phyloP scores from a whole-genome alignment of 2,329 filamentous ascomycete genomes.

The Botrytis sinoallii region DNA sequence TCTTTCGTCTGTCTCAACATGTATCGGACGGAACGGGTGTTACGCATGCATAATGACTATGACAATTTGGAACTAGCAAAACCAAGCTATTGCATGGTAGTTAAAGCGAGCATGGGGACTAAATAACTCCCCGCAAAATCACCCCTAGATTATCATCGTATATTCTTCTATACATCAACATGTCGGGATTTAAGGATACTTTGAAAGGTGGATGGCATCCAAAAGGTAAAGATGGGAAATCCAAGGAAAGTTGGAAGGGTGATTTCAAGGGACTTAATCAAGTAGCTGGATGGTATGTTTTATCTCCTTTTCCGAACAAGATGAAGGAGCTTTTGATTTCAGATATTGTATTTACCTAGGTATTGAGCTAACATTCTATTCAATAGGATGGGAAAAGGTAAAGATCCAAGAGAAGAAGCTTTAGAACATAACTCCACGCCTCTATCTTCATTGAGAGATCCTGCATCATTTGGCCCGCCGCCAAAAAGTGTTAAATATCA shows the following conservation, averaged over 20 bases:
- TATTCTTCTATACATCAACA: not conserved
- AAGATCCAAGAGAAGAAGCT: slow-evolving; percentile 29
- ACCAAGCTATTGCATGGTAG: slow-evolving; percentile 10
- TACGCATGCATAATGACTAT: not conserved
- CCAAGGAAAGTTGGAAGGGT: slow-evolving; percentile 50
- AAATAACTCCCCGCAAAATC: slow-evolving; percentile 10
- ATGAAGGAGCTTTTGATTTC: not conserved
- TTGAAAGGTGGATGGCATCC: slow-evolving; percentile 54
- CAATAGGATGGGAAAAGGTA: slow-evolving; percentile 36
- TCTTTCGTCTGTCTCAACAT: not conserved
- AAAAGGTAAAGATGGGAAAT: slow-evolving; percentile 48
- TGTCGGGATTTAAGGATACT: slow-evolving; percentile 43
- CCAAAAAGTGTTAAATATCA: slow-evolving; percentile 50
- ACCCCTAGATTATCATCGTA: not conserved
- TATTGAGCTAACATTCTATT: not conserved
- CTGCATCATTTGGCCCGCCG: slow-evolving; percentile 62
- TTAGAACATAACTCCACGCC: slow-evolving; percentile 43
- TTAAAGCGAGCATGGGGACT: not conserved
- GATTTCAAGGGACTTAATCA: slow-evolving; percentile 40
- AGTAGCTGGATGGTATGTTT: slow-evolving; percentile 35
- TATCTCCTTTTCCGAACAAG: not conserved
- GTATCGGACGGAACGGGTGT: not conserved
- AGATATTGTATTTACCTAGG: not conserved
- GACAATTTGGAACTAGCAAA: slow-evolving; percentile 4
- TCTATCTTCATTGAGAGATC: slow-evolving; percentile 60